A percentile compares a stretch with the other conserved stretches of the same genome.
These are phyloP conservation scores for Chamaecyparis obtusa DNA, from an alignment of 75 land plant species.

Conservation along the genomic window DNA sequence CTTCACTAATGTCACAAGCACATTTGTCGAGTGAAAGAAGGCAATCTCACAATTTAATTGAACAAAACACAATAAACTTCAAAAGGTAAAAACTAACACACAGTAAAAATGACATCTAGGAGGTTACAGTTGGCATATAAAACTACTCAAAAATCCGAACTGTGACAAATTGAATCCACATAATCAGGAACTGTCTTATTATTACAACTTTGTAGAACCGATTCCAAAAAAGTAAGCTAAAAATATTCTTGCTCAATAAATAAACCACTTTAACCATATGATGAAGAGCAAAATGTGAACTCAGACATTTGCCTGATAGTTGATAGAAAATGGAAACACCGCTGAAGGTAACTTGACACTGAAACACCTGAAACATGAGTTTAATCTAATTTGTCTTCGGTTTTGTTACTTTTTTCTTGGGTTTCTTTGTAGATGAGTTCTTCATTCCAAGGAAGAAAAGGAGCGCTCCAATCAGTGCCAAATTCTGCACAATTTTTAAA, in stretches of 20 bases:
- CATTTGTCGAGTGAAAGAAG: not conserved
- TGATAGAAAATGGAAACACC: constrained; percentile 7
- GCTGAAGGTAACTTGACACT: not conserved
- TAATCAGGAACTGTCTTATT: not conserved
- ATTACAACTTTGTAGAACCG: constrained; percentile 5
- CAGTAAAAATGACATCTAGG: not conserved
- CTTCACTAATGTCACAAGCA: not conserved
- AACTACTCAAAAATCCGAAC: not conserved
- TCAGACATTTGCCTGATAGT: constrained; percentile 12
- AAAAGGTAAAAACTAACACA: not conserved
- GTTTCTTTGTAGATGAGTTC: constrained; percentile 59
- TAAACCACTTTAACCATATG: not conserved
- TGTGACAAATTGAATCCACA: constrained; percentile 4
- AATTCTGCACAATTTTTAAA: constrained; percentile 42
- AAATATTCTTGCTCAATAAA: constrained; percentile 8
- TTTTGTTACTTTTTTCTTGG: constrained; percentile 63
- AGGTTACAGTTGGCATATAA: not conserved
- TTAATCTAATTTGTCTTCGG: constrained; percentile 39
- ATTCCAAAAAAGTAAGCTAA: not conserved
- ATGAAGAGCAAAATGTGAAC: not conserved
- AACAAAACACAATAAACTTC: not conserved
- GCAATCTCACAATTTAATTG: not conserved
- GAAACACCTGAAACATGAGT: not conserved
- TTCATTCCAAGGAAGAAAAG: constrained; percentile 85
- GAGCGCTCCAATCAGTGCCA: constrained; percentile 80